Evolutionary conservation across 2,329 filamentous ascomycete genomes (phyloP).

Genomic region (Talaromyces islandicus): DNA sequence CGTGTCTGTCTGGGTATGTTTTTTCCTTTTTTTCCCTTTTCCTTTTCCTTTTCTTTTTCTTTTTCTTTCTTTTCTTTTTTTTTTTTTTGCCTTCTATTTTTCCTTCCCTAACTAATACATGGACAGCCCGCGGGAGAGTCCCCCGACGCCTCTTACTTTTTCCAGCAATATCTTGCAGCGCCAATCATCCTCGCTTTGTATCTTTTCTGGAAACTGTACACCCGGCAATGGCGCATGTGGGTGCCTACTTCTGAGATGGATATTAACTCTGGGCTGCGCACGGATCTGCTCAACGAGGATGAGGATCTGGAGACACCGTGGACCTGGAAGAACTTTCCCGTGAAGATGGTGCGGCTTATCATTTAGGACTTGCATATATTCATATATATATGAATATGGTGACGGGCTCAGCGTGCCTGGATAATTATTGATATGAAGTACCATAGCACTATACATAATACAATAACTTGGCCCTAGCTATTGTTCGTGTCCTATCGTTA

Average conservation of each 20-base stretch:
- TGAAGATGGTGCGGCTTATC: slow-evolving; percentile 14
- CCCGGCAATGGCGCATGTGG: slow-evolving; percentile 14
- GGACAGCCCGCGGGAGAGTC: slow-evolving; percentile 14
- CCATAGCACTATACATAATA: neutral
- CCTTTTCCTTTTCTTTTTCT: too few relatives aligned
- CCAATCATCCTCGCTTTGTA: slow-evolving; percentile 40
- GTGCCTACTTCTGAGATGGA: slow-evolving; percentile 16
- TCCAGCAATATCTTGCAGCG: slow-evolving; percentile 42
- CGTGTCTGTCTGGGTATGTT: slow-evolving; percentile 8
- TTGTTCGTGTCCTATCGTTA: neutral
- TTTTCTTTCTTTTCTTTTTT: too few relatives aligned
- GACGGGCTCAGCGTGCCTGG: neutral
- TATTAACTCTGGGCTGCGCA: slow-evolving; percentile 15
- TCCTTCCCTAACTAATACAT: neutral
- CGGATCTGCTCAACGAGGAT: slow-evolving; percentile 16
- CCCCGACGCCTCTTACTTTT: slow-evolving; percentile 39
- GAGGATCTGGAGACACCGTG: slow-evolving; percentile 18
- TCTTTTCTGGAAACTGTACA: slow-evolving; percentile 33
- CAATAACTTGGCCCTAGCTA: neutral
- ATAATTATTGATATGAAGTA: neutral
- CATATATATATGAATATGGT: too few relatives aligned
- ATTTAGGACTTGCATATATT: neutral
- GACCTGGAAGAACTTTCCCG: slow-evolving; percentile 16
- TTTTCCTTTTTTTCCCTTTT: neutral
- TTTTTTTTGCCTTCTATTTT: too few relatives aligned